phyloP scores from a whole-genome alignment of 2,329 filamentous ascomycete genomes.

The Herpotrichia juniperi region DNA sequence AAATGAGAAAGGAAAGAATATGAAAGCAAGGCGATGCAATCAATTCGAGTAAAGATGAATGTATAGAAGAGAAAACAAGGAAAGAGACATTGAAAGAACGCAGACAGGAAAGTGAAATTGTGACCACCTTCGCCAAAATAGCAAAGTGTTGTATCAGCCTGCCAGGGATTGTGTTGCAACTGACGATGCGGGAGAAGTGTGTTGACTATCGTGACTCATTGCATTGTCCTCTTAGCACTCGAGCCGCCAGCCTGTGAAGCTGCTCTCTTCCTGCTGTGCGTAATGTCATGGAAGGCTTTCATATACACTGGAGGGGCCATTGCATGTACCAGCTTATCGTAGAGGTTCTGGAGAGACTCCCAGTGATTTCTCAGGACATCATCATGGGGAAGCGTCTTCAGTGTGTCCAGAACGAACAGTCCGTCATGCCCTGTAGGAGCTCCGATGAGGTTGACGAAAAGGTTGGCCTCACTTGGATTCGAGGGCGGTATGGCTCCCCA shows the following conservation, averaged over 20 bases:
- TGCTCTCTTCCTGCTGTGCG: conserved; percentile 39
- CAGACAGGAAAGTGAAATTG: background rate
- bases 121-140: background rate
- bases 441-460: conserved; percentile 40
- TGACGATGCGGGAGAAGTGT: too few species aligned
- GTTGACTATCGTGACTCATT: conserved; percentile 7
- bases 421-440: conserved; percentile 15
- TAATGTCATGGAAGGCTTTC: conserved; percentile 31
- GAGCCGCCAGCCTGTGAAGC: conserved; percentile 34
- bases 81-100: background rate
- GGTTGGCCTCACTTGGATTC: conserved; percentile 35
- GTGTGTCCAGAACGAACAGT: conserved; percentile 37
- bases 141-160: background rate
- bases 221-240: conserved; percentile 37
- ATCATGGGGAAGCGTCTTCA: conserved; percentile 35
- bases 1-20: conserved; percentile 1
- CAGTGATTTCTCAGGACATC: conserved; percentile 38
- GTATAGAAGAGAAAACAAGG: background rate
- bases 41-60: background rate
- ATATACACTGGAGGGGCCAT: conserved; percentile 30
- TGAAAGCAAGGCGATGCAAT: background rate
- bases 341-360: conserved; percentile 32
- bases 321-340: conserved; percentile 29
- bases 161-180: background rate
- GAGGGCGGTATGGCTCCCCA: conserved; percentile 34